These are phyloP conservation scores for Stephanodiscus triporus DNA, from an alignment of 108 stramenopile genomes.

Conservation along the genomic window DNA sequence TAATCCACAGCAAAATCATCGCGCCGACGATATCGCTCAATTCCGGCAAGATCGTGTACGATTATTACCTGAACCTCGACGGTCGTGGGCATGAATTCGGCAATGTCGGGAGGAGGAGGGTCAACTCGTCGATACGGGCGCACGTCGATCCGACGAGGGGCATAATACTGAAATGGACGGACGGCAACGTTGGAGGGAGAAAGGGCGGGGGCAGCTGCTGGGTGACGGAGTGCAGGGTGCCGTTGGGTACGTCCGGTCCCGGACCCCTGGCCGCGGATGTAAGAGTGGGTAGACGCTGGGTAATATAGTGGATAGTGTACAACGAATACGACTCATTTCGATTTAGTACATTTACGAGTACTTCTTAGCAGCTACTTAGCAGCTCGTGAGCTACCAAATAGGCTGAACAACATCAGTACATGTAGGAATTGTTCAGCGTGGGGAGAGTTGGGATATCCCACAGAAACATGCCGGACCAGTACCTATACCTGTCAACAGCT, in stretches of 20 bases:
- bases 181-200: constrained; percentile 21
- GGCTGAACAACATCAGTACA: no score
- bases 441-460: no score
- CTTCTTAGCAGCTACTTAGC: no score
- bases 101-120: background rate
- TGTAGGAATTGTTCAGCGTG: no score
- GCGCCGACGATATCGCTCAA: constrained; percentile 53
- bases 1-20: constrained; percentile 43
- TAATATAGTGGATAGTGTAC: constrained; percentile 12
- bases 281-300: constrained; percentile 48
- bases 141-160: constrained; percentile 51
- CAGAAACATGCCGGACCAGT: no score
- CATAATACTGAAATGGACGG: constrained; percentile 45
- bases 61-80: constrained; percentile 42
- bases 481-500: no score
- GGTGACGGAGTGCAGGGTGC: constrained; percentile 42
- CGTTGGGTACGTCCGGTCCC: constrained; percentile 33
- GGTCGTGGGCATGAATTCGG: background rate
- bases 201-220: constrained; percentile 39
- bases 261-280: constrained; percentile 36
- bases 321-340: no score
- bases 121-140: constrained; percentile 42
- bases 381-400: no score
- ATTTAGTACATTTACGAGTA: no score
- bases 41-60: constrained; percentile 52